These are phyloP conservation scores for Colletotrichum australisinense DNA, from an alignment of 2,329 filamentous ascomycete genomes.

Conservation along the genomic window DNA sequence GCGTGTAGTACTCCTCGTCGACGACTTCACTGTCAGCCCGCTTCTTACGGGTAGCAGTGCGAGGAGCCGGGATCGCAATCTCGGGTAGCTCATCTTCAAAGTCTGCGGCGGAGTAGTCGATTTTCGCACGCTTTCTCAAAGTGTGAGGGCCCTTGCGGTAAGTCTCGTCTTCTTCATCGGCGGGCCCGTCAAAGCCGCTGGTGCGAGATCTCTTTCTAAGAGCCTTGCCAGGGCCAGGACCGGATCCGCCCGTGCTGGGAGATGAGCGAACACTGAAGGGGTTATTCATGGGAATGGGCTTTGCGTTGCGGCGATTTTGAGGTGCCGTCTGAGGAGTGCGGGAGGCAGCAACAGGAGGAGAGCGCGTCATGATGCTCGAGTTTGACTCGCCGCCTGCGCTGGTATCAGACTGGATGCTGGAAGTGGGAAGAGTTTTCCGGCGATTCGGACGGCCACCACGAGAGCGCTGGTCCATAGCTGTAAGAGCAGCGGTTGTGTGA, in stretches of 20 bases:
- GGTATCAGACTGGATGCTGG: conserved; percentile 31
- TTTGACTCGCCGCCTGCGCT: conserved; percentile 23
- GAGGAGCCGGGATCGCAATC: conserved; percentile 37
- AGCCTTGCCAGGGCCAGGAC: conserved; percentile 18
- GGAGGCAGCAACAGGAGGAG: conserved; percentile 24
- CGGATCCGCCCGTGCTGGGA: conserved; percentile 12
- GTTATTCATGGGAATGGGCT: conserved; percentile 22
- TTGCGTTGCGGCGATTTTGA: conserved; percentile 29
- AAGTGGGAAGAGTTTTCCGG: conserved; percentile 30
- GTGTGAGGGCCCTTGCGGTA: conserved; percentile 70
- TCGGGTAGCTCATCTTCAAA: conserved; percentile 58
- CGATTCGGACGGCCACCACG: conserved; percentile 26
- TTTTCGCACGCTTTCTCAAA: conserved; percentile 65
- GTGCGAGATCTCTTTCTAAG: conserved; percentile 33
- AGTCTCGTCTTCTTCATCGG: conserved; percentile 59
- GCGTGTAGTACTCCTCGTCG: conserved; percentile 31
- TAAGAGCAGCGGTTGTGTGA: not conserved
- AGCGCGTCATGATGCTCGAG: conserved; percentile 32
- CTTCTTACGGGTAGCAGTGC: conserved; percentile 43
- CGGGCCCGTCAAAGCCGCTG: conserved; percentile 23
- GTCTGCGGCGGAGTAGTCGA: conserved; percentile 68
- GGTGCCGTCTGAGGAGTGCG: conserved; percentile 36
- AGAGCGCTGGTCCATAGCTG: conserved; percentile 26
- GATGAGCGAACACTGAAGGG: conserved; percentile 27
- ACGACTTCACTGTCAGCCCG: conserved; percentile 41